phyloP scores from a whole-genome alignment of 176 grass and related monocot genomes.

The Metroxylon sagu region DNA sequence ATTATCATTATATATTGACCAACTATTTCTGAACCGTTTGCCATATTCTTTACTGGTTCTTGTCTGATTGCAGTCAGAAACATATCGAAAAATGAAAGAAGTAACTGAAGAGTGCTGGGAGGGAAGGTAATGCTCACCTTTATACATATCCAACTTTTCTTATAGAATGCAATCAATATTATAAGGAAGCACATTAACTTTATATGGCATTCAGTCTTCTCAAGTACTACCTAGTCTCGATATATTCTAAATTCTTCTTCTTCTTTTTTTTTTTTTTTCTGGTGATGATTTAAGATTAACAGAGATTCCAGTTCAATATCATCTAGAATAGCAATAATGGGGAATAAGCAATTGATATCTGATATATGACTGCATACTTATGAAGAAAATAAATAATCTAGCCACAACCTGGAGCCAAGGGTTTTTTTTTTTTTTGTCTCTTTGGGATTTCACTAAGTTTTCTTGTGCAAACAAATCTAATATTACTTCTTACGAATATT shows the following conservation, averaged over 20 bases:
- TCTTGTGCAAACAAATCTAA: background rate
- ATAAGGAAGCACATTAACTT: too few species aligned
- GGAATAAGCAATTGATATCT: too few species aligned
- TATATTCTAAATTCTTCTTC: too few species aligned
- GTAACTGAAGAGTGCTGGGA: slow-evolving; percentile 73
- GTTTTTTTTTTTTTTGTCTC: too few species aligned
- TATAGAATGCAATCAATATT: background rate
- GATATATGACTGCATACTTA: too few species aligned
- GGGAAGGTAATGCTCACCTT: slow-evolving; percentile 42
- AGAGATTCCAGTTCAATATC: too few species aligned
- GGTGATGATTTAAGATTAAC: too few species aligned
- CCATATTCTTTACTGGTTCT: slow-evolving; percentile 20
- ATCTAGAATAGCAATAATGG: too few species aligned
- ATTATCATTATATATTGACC: background rate
- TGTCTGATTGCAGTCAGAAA: slow-evolving; percentile 49
- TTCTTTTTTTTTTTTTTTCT: background rate
- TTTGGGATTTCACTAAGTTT: too few species aligned
- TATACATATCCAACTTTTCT: background rate
- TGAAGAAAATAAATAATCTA: too few species aligned
- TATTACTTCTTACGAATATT: background rate
- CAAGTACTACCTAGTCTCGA: too few species aligned
- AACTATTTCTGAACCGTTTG: slow-evolving; percentile 26
- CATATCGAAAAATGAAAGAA: slow-evolving; percentile 86
- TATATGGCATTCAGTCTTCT: background rate
- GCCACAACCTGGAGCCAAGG: too few species aligned